phyloP scores from a whole-genome alignment of 2,329 filamentous ascomycete genomes.

The Cytospora schulzeri region DNA sequence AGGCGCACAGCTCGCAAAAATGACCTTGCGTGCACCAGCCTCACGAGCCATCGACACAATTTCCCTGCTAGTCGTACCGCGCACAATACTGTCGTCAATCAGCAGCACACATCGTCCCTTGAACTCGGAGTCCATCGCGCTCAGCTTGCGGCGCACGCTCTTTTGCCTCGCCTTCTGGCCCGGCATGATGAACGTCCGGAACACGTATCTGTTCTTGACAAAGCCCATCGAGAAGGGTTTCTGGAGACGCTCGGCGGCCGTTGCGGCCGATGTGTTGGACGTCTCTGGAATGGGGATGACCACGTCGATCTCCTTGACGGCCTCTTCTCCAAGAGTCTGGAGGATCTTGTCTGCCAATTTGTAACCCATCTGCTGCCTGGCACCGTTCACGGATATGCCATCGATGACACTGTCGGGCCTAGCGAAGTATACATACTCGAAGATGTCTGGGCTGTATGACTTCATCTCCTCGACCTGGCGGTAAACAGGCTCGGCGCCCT shows the following conservation, averaged over 20 bases:
- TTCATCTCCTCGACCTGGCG: conserved; percentile 69
- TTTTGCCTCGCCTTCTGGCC: conserved; percentile 80
- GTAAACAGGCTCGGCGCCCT: conserved; percentile 74
- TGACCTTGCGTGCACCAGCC: conserved; percentile 78
- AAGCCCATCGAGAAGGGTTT: conserved; percentile 82
- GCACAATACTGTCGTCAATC: conserved; percentile 88
- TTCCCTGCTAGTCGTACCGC: conserved; percentile 79
- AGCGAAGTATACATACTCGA: conserved; percentile 87
- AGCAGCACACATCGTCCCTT: conserved; percentile 76
- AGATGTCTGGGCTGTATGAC: conserved; percentile 81
- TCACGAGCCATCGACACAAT: conserved; percentile 85
- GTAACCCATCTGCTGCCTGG: conserved; percentile 83
- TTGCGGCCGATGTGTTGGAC: conserved; percentile 77
- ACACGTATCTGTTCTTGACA: conserved; percentile 83
- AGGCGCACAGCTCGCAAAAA: conserved; percentile 81
- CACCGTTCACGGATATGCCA: conserved; percentile 83
- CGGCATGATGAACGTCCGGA: conserved; percentile 69
- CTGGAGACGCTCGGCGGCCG: conserved; percentile 71
- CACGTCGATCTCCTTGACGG: conserved; percentile 75
- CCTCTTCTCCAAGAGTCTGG: conserved; percentile 66
- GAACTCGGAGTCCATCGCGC: conserved; percentile 84
- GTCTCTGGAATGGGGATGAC: conserved; percentile 83
- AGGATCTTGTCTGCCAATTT: conserved; percentile 76
- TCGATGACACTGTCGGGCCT: conserved; percentile 82
- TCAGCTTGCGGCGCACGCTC: conserved; percentile 86